Evolutionary conservation across 176 grass and related monocot genomes (phyloP).

Genomic region (Hsuehochloa calcarea): DNA sequence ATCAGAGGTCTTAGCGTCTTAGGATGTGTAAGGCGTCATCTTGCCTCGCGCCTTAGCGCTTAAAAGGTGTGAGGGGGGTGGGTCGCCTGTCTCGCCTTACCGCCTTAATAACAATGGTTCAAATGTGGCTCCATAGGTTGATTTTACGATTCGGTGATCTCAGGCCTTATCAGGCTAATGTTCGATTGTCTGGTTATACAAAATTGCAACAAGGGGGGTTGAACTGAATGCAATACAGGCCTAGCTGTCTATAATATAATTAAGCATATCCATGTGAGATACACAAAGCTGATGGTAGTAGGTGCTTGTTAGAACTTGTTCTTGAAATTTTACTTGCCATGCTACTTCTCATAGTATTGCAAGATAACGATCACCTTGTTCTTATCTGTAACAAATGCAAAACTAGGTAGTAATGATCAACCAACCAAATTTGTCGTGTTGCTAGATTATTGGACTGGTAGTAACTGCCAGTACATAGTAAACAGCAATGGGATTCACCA

Average conservation of each 20-base stretch:
- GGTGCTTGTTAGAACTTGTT: not conserved
- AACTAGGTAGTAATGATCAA: not conserved
- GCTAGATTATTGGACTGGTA: not conserved
- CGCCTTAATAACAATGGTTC: too few species aligned
- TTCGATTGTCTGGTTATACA: not conserved
- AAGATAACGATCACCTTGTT: not conserved
- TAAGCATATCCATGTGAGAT: not conserved
- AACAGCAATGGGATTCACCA: not conserved
- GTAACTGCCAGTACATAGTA: not conserved
- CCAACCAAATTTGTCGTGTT: not conserved
- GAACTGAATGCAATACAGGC: not conserved
- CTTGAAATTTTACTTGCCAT: not conserved
- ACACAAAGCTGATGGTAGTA: not conserved
- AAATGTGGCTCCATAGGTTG: not conserved
- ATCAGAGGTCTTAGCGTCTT: too few species aligned
- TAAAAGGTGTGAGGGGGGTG: too few species aligned
- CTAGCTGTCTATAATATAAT: not conserved
- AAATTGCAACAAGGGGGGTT: not conserved
- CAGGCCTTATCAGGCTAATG: not conserved
- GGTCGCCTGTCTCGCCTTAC: too few species aligned
- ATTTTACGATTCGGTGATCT: not conserved
- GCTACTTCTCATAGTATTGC: not conserved
- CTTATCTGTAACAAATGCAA: slow-evolving; percentile 16
- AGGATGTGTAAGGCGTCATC: too few species aligned
- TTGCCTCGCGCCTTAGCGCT: too few species aligned